Evolutionary conservation across 352 stramenopile species (phyloP), one percentile per base, ranked within the genome.

Genomic region (Phytophthora pseudosyringae): DNA sequence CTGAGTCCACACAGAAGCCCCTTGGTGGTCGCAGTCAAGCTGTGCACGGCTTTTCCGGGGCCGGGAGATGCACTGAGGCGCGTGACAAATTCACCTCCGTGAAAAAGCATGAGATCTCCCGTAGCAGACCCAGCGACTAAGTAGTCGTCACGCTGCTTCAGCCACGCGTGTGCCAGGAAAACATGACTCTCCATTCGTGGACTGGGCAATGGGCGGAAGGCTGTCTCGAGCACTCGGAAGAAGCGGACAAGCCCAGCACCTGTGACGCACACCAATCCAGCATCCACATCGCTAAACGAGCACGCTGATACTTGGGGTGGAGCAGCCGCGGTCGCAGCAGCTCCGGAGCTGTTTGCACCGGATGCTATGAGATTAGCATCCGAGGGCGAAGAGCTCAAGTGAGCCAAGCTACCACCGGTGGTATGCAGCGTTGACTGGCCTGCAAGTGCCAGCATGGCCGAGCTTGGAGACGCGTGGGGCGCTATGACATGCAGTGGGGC

Each of bases 71-170:
- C 79, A 18, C 56, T 57, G 3, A 92, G 72, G 10, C 81, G 72
- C 21, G 80, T 79, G 4, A 87, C 61, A 45, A 93, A 89, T 56
- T 94, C 85, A 0, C 85, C 87, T 25, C 75, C 77, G 32, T 90
- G 80, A 63, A 98, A 98, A 31, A 98, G 65, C 26, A 98, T 62
- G 28, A 98, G 56, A 39, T 97, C 84, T 8, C 92, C 94, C 0
- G 71, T 73, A 39, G 78, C 71, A 9, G 93, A 97, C 36, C 89
- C 91, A 32, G 93, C 81, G 9, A 98, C 64, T 47, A 97, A 74
- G 62, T 91, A 88, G 70, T 98, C 89, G 25, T 98, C 88, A 5
- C 85, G 80, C 60, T 95, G 84, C 50, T 96, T 94, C 56, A 98
- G 74, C 94, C 94, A 98, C 32, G 73, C 74, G 67, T 97, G 92